A percentile compares a stretch with the other conserved stretches of the same genome.
Evolutionary conservation across 345 rosid species (phyloP).

Genomic region (Ceriops zippeliana): DNA sequence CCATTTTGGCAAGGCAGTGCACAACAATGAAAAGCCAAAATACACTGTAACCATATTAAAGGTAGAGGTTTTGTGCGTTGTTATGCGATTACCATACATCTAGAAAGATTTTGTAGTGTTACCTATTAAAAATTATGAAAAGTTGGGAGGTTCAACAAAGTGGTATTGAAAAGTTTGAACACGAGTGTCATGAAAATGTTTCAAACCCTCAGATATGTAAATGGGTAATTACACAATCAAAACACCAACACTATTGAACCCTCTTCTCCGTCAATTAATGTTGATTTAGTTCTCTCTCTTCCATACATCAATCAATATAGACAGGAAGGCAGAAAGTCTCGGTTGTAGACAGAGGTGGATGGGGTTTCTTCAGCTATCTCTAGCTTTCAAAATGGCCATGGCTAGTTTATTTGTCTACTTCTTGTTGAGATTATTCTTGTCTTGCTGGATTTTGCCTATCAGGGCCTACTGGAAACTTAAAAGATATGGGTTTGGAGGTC

Average conservation of each 20-base stretch:
- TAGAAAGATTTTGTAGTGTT: no score
- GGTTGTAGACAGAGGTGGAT: conserved; percentile 1
- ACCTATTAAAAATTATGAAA: no score
- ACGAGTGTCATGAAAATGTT: no score
- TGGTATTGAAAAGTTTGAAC: no score
- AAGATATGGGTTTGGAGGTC: conserved; percentile 70
- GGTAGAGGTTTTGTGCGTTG: no score
- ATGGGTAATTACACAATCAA: no score
- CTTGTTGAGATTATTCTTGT: conserved; percentile 38
- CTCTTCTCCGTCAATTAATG: conserved; percentile 35
- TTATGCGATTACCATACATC: no score
- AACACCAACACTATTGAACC: not conserved
- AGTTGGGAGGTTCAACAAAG: no score
- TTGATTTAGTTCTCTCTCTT: conserved; percentile 7
- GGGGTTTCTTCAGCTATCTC: conserved; percentile 21
- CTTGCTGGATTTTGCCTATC: conserved; percentile 62
- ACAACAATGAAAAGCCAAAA: no score
- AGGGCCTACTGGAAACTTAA: conserved; percentile 48
- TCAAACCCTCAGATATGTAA: no score
- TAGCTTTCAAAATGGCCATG: conserved; percentile 7
- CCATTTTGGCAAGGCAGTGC: no score
- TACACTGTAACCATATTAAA: no score
- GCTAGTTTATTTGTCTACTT: conserved; percentile 25
- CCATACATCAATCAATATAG: not conserved
- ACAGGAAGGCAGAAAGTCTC: not conserved